Evolutionary conservation across 805 yeast genomes (phyloP).

Genomic region (Yarrowia sp.): DNA sequence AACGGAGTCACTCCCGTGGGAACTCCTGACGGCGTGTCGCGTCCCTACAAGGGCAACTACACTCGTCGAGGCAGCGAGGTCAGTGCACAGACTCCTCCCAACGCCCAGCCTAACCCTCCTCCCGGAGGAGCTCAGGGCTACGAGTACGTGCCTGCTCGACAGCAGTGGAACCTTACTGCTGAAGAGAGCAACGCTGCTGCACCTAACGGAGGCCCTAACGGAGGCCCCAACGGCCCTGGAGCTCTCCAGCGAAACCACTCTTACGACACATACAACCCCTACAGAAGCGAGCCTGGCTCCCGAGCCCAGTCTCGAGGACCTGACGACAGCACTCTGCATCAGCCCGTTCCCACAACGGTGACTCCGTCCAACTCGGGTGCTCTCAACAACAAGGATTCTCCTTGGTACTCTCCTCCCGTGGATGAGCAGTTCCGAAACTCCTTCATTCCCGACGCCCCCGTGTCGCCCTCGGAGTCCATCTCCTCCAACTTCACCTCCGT

Average conservation of each 20-base stretch:
- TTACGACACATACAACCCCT: constrained; percentile 22
- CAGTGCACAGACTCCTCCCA: constrained; percentile 13
- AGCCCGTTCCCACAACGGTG: constrained; percentile 9
- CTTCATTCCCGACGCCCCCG: constrained; percentile 24
- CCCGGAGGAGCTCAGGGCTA: constrained; percentile 4
- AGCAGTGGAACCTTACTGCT: constrained; percentile 25
- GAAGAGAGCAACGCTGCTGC: constrained; percentile 10
- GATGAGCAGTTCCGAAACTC: constrained; percentile 28
- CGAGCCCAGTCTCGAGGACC: constrained; percentile 1
- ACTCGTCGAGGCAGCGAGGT: constrained; percentile 28
- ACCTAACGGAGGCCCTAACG: neutral
- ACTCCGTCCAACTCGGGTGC: constrained; percentile 14
- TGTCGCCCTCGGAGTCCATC: constrained; percentile 31
- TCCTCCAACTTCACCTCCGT: constrained; percentile 31
- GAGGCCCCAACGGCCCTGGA: neutral
- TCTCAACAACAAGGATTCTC: constrained; percentile 13
- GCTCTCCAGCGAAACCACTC: constrained; percentile 16
- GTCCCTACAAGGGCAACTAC: constrained; percentile 22
- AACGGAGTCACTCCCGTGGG: neutral
- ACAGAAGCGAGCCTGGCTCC: constrained; percentile 7
- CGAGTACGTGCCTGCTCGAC: constrained; percentile 29
- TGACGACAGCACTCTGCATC: constrained; percentile 5
- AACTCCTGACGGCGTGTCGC: constrained; percentile 15
- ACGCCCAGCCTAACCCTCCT: constrained; percentile 3
- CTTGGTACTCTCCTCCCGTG: constrained; percentile 12